Conservation (phyloP, 2,329 filamentous ascomycete species). For the Cephalotrichum gorgonifer region DNA sequence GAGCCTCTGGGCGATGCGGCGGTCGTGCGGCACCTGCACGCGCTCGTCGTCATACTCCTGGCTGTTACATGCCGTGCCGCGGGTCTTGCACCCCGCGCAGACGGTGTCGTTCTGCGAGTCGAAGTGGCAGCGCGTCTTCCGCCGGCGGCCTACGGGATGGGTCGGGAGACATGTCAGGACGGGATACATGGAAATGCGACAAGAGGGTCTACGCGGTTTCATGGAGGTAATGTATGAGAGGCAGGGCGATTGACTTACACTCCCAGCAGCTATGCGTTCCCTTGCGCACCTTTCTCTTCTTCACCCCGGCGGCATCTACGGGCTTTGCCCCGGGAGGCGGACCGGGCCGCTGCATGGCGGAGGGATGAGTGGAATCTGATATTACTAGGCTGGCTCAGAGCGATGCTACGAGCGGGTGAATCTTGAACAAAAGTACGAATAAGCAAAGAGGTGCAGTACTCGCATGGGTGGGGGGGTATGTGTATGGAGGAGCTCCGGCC, state of each 20-base stretch:
- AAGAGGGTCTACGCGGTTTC: too few relatives aligned
- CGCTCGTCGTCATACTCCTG: constrained; percentile 33
- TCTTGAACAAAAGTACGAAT: too few relatives aligned
- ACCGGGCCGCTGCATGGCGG: background rate
- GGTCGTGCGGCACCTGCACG: constrained; percentile 18
- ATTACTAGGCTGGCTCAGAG: too few relatives aligned
- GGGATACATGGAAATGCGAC: background rate
- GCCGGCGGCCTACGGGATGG: constrained; percentile 22
- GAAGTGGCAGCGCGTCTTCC: constrained; percentile 44
- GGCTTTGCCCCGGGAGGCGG: background rate
- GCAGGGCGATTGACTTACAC: constrained; percentile 27
- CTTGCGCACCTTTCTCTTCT: constrained; percentile 33
- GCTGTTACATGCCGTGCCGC: constrained; percentile 31
- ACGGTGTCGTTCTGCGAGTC: constrained; percentile 24
- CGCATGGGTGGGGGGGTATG: too few relatives aligned
- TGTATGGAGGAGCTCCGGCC: too few relatives aligned
- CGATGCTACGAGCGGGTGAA: too few relatives aligned
- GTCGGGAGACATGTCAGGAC: background rate
- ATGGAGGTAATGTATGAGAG: too few relatives aligned
- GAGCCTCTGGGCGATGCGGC: constrained; percentile 29
- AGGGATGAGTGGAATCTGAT: too few relatives aligned
- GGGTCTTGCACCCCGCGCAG: constrained; percentile 35
- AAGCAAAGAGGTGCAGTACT: too few relatives aligned
- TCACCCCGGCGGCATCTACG: background rate
- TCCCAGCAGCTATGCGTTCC: constrained; percentile 51